These are phyloP conservation scores for Salvia rosmarinus DNA, from an alignment of 257 asterid genomes.

Conservation along the genomic window DNA sequence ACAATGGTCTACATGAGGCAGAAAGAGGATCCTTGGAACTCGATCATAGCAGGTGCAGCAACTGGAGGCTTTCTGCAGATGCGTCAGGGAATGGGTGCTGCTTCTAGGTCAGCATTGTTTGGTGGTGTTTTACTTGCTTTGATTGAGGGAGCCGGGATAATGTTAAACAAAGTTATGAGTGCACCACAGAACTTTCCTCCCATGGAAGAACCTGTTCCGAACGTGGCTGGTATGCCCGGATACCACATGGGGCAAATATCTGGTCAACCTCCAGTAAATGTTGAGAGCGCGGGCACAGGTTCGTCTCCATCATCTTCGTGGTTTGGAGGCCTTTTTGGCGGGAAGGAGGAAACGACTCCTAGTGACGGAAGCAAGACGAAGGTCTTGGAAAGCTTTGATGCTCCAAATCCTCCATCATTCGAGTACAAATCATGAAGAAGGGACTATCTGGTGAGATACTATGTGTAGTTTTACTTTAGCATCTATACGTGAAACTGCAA, in stretches of 20 bases:
- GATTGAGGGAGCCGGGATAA: slow-evolving; percentile 88
- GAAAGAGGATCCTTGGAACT: slow-evolving; percentile 94
- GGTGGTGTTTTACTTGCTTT: slow-evolving; percentile 82
- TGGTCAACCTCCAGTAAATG: slow-evolving; percentile 58
- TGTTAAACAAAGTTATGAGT: slow-evolving; percentile 68
- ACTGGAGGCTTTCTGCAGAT: slow-evolving; percentile 91
- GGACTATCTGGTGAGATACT: slow-evolving; percentile 36
- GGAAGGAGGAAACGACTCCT: slow-evolving; percentile 54
- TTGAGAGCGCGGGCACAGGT: slow-evolving; percentile 43
- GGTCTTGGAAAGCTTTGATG: slow-evolving; percentile 93
- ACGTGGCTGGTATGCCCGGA: slow-evolving; percentile 58
- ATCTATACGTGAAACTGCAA: background rate
- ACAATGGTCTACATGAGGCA: slow-evolving; percentile 80
- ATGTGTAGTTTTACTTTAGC: background rate
- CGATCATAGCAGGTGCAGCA: slow-evolving; percentile 91
- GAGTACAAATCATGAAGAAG: slow-evolving; percentile 64
- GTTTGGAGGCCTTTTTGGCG: slow-evolving; percentile 83
- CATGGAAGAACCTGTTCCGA: slow-evolving; percentile 64
- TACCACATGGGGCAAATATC: slow-evolving; percentile 59
- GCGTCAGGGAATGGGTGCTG: slow-evolving; percentile 79
- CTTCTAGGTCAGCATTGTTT: slow-evolving; percentile 71
- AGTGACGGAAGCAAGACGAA: slow-evolving; percentile 73
- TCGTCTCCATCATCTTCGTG: slow-evolving; percentile 57
- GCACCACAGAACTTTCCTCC: slow-evolving; percentile 60
- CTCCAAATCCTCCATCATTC: slow-evolving; percentile 87